Percentiles rank a stretch among this genome's conserved stretches.
Evolutionary conservation across 306 rosid species (phyloP).

Genomic region (Gillenia trifoliata): DNA sequence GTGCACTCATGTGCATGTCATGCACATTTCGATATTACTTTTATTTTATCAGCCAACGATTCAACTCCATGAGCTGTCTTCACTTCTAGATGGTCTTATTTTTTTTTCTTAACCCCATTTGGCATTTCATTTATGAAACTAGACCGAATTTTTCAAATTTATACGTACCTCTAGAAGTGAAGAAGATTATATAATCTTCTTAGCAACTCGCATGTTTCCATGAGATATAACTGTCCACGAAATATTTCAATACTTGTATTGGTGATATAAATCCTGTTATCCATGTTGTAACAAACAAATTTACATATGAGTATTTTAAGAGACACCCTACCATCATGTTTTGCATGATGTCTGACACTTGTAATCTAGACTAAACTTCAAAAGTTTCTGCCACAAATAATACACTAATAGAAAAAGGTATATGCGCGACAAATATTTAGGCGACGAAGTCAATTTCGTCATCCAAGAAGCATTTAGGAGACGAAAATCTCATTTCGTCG

Average conservation of each 20-base stretch:
- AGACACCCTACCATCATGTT: background rate
- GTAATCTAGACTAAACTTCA: too few species aligned
- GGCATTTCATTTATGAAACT: background rate
- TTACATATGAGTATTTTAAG: background rate
- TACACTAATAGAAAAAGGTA: too few species aligned
- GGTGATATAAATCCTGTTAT: background rate
- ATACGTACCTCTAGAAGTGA: background rate
- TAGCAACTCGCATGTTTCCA: background rate
- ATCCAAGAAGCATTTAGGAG: too few species aligned
- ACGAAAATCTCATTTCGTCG: too few species aligned
- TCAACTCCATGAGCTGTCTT: slow-evolving; percentile 8
- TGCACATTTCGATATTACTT: background rate
- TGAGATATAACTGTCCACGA: background rate
- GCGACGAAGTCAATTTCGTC: too few species aligned
- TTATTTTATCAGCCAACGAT: background rate
- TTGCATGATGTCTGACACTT: too few species aligned
- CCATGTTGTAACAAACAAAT: background rate
- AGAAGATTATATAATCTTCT: background rate
- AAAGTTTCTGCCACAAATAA: too few species aligned
- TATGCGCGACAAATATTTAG: too few species aligned
- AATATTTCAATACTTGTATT: background rate
- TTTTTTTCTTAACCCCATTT: background rate
- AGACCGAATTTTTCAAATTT: background rate
- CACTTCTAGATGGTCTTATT: slow-evolving; percentile 15
- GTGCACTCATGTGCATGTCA: background rate